A percentile compares a stretch with the other conserved stretches of the same genome.
These are phyloP conservation scores for Avena eriantha DNA, from an alignment of 176 grass and related monocot species.

Conservation along the genomic window DNA sequence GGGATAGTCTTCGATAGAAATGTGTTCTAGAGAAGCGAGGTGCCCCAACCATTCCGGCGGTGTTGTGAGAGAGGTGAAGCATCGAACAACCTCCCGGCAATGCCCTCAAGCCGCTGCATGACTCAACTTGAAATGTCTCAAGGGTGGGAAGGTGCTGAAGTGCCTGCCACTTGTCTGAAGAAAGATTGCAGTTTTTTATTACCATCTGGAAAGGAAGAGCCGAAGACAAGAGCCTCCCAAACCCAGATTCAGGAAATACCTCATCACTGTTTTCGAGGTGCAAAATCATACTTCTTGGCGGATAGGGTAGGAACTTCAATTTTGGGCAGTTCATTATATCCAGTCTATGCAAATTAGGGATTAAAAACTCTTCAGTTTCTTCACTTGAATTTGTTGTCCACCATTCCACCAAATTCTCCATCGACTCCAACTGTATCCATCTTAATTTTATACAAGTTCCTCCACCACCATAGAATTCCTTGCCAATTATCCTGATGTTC, in stretches of 20 bases:
- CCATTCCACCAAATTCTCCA: not conserved
- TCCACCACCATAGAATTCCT: not conserved
- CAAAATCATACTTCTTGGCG: not conserved
- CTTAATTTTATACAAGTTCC: not conserved
- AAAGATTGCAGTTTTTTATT: not conserved
- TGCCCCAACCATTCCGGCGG: not conserved
- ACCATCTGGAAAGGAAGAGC: not conserved
- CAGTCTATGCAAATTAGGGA: not conserved
- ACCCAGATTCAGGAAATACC: not conserved
- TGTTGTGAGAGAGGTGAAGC: not conserved
- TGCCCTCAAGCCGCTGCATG: too few relatives aligned
- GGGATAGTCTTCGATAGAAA: not conserved
- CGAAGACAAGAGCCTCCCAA: not conserved
- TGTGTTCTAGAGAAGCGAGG: not conserved
- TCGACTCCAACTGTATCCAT: rapidly evolving
- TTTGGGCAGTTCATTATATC: rapidly evolving
- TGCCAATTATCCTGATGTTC: not conserved
- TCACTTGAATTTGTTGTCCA: constrained; percentile 23
- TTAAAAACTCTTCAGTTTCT: not conserved
- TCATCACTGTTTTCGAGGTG: rapidly evolving
- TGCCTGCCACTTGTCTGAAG: not conserved
- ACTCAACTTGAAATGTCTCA: rapidly evolving
- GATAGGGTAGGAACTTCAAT: constrained; percentile 22
- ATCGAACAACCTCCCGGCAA: not conserved
- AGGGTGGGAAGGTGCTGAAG: constrained; percentile 1